Evolutionary conservation across 805 yeast genomes (phyloP).

Genomic region (Candida tibetensis): DNA sequence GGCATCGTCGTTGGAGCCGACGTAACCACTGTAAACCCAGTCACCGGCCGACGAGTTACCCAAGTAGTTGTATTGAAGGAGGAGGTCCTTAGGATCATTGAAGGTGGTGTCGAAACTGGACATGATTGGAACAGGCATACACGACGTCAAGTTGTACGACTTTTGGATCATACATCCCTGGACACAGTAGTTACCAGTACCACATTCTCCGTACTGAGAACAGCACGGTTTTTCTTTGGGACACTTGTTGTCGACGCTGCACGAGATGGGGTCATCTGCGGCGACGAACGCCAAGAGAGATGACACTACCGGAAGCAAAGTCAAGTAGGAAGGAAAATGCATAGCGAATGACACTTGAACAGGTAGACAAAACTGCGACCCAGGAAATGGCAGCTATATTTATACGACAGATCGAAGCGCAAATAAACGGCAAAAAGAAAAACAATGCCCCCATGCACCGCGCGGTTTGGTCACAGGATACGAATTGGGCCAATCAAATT

Average conservation of each 20-base stretch:
- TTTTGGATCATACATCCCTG: conserved; percentile 84
- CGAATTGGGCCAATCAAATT: no score
- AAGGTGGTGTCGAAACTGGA: conserved; percentile 44
- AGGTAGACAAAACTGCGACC: background rate
- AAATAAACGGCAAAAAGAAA: background rate
- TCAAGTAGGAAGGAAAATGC: background rate
- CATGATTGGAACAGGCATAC: conserved; percentile 87
- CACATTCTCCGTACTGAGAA: conserved; percentile 75
- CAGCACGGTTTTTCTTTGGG: conserved; percentile 87
- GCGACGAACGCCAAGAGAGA: conserved; percentile 5
- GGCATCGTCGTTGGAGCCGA: conserved; percentile 48
- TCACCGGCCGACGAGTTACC: conserved; percentile 69
- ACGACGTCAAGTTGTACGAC: conserved; percentile 63
- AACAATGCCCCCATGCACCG: background rate
- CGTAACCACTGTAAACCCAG: conserved; percentile 70
- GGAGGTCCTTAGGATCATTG: conserved; percentile 25
- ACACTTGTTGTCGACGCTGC: conserved; percentile 57
- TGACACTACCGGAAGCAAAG: background rate
- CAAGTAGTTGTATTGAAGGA: conserved; percentile 41
- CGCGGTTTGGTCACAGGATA: no score
- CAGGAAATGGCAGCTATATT: background rate
- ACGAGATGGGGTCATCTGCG: conserved; percentile 23
- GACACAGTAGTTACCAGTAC: conserved; percentile 72
- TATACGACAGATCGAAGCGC: background rate
- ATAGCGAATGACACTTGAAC: background rate